Evolutionary conservation across 805 yeast genomes (phyloP), one percentile per base, ranked within the genome.

Genomic region (Starmera amethionina): DNA sequence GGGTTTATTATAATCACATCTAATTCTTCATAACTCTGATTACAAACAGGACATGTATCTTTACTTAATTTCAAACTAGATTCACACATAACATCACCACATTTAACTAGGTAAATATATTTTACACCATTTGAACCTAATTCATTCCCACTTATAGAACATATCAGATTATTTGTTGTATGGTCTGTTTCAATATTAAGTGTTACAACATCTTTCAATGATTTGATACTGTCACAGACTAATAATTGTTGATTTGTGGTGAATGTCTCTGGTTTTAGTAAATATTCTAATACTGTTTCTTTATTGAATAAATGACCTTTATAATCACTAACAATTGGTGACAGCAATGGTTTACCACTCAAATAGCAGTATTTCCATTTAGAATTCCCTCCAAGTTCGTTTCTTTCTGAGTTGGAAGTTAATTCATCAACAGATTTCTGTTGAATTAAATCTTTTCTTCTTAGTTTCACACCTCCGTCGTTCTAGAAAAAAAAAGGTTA

Each of bases 381-480:
- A 4, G 27, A 6, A 5, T 22, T 8, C 63, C 64, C 4, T 48
- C 45, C 10, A 42, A 36, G 37, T 51, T 48, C 27, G 6, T 22
- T 22, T 22, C 27, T 22, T 22, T 22, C 27, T 22, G 27, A 22
- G 6, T 22, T 22, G 6, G 27, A 22, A 22, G 27, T 22, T 6
- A 22, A 8, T 22, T 22, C 27, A 8, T 22, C 6, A 5, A 8
- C 6, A 4, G 27, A 42, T 32, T 37, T 42, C 32, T 50, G 53
- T 31, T 49, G 56, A 13, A 59, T 56, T 11, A 74, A 65, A 44
- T 79, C 83, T 43, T 67, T 67, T 28, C 84, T 63, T 39, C 71
- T 72, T 13, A 80, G 78, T 15, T 81, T 72, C 1, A 84, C 69
- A 3, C 89, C 87, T n/a, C 90, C 90, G 54, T 82, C 90, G 44